Percentiles rank a stretch among this genome's conserved stretches.
These are phyloP conservation scores for Cutaneotrichosporon spelunceum DNA, from an alignment of 1,284 basidiomycete genomes.

Conservation along the genomic window DNA sequence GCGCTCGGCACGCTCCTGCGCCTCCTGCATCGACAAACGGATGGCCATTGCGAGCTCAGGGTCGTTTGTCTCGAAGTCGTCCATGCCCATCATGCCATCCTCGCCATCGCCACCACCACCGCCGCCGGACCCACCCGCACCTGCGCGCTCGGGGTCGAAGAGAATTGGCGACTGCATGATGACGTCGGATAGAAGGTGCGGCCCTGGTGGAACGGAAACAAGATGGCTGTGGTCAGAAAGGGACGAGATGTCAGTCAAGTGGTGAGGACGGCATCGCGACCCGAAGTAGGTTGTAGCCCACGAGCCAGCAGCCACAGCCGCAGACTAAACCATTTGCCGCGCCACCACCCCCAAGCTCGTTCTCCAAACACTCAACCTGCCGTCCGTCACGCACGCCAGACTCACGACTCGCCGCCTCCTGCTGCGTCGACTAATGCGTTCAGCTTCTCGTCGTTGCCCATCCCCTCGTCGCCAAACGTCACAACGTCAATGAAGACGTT, in stretches of 20 bases:
- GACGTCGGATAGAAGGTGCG: slow-evolving; percentile 77
- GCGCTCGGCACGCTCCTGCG: slow-evolving; percentile 60
- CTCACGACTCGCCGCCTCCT: slow-evolving; percentile 47
- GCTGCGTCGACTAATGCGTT: slow-evolving; percentile 51
- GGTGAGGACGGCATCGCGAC: not conserved
- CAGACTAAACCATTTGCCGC: not conserved
- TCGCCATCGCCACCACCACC: slow-evolving; percentile 45
- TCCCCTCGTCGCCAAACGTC: slow-evolving; percentile 59
- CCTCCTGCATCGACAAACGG: slow-evolving; percentile 97
- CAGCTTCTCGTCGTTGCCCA: slow-evolving; percentile 50
- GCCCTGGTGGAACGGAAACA: slow-evolving; percentile 71
- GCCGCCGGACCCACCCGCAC: slow-evolving; percentile 51
- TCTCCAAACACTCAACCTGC: not conserved
- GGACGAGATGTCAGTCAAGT: not conserved
- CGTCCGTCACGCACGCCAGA: slow-evolving; percentile 6
- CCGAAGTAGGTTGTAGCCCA: not conserved
- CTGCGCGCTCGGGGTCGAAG: slow-evolving; percentile 70
- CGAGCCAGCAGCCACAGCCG: not conserved
- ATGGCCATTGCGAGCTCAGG: slow-evolving; percentile 97
- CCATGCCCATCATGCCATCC: slow-evolving; percentile 62
- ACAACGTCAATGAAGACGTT: slow-evolving; percentile 94
- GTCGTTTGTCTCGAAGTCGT: slow-evolving; percentile 78
- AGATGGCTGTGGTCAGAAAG: slow-evolving; percentile 58
- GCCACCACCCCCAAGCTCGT: not conserved
- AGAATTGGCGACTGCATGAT: slow-evolving; percentile 79